A percentile compares a stretch with the other conserved stretches of the same genome.
Evolutionary conservation across 352 stramenopile genomes (phyloP).

Genomic region (Globisporangium barbulae): DNA sequence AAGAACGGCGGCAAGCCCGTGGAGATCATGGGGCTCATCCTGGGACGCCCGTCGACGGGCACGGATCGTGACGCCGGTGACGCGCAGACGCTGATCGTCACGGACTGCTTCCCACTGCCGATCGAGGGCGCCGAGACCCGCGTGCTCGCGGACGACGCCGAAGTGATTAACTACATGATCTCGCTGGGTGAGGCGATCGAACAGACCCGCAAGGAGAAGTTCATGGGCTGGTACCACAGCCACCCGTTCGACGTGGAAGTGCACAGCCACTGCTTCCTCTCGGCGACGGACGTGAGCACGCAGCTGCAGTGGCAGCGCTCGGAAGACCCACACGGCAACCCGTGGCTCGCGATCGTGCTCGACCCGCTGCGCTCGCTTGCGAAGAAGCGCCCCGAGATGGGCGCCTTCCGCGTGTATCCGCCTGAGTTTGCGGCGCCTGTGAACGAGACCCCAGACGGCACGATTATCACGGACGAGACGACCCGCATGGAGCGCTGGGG

Average conservation of each 20-base stretch:
- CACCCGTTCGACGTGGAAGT: slow-evolving; percentile 98
- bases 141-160: slow-evolving; percentile 95
- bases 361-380: slow-evolving; percentile 95
- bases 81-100: slow-evolving; percentile 94
- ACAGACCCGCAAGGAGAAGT: slow-evolving; percentile 94
- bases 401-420: slow-evolving; percentile 97
- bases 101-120: slow-evolving; percentile 97
- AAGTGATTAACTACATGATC: slow-evolving; percentile 99
- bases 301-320: slow-evolving; percentile 98
- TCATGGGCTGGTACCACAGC: slow-evolving; percentile 99
- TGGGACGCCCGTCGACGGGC: slow-evolving; percentile 89
- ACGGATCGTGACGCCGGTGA: slow-evolving; percentile 86
- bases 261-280: slow-evolving; percentile 97
- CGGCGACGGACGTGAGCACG: slow-evolving; percentile 95
- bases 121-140: slow-evolving; percentile 95
- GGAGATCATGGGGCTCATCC: slow-evolving; percentile 99
- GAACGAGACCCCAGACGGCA: slow-evolving; percentile 96
- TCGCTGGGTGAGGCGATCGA: slow-evolving; percentile 94
- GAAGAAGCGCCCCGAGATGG: slow-evolving; percentile 93
- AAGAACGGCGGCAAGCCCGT: slow-evolving; percentile 94
- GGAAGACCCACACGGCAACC: slow-evolving; percentile 94
- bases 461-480: slow-evolving; percentile 91
- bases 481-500: slow-evolving; percentile 95
- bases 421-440: slow-evolving; percentile 92
- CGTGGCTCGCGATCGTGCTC: slow-evolving; percentile 98